Evolutionary conservation across 352 stramenopile genomes (phyloP), one percentile per base, ranked within the genome.

Genomic region (Phytophthora fragariaefolia): DNA sequence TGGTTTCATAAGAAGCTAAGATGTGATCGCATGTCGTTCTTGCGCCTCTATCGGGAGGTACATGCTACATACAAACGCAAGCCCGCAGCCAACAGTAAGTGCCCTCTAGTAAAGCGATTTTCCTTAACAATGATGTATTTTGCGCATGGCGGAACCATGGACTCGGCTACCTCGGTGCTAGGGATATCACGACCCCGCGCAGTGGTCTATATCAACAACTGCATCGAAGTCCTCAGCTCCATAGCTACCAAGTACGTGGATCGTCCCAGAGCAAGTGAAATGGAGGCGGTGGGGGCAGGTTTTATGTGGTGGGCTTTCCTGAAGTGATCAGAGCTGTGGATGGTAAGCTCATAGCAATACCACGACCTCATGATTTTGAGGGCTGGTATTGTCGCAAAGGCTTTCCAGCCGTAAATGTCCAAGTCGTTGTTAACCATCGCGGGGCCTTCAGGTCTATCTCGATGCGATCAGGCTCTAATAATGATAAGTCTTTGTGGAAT

Each of bases 401-500:
- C 0, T 59, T 58, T 43, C 55, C 66, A 17, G 59, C 38, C 4
- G 54, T 68, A 9, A 75, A 75, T 26, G 30, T 63, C 1, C 61
- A 75, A 58, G 57, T 57, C 12, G 53, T 75, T 4, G 61, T 75
- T 1, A 40, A 67, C 28, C 49, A 57, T 18, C 23, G 36, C 10
- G 36, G 52, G 1, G 12, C 28, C 1, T 75, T 75, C 42, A 24
- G 56, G 2, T 75, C 57, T 1, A 54, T 64, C n/a, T 75, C 56
- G 9, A 68, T 67, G 12, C 28, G 55, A 1, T 18, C 57, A 9
- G 56, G 67, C 0, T 71, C 67, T 1, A 56, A 26, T 13, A 73
- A 69, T 7, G 66, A 66, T 17, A 47, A 73, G 30, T 58, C 66
- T 15, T 40, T 69, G 20, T 69, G 59, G 58, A 69, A 65, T 18